These are phyloP conservation scores for Discostella pseudostelligera DNA, from an alignment of 108 stramenopile species.

Conservation along the genomic window DNA sequence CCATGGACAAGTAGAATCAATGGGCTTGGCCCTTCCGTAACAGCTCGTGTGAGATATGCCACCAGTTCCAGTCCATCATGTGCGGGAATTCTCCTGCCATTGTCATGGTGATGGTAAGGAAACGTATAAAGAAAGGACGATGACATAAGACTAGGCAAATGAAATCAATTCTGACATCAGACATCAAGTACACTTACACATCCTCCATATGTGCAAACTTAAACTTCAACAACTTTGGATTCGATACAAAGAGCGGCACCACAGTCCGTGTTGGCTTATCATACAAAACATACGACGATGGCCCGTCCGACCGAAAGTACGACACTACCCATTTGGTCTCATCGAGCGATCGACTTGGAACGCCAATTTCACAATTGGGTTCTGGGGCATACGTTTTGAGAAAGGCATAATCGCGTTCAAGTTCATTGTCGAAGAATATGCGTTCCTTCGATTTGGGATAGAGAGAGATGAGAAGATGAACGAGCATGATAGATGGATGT, in stretches of 20 bases:
- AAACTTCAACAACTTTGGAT: conserved; percentile 45
- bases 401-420: conserved; percentile 53
- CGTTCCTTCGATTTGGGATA: conserved; percentile 45
- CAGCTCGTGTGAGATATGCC: conserved; percentile 51
- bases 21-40: conserved; percentile 41
- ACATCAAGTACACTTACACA: conserved; percentile 12
- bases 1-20: conserved; percentile 62
- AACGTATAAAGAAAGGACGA: no score
- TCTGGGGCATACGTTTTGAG: conserved; percentile 48
- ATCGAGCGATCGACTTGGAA: conserved; percentile 46
- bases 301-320: conserved; percentile 47
- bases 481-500: not conserved
- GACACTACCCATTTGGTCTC: conserved; percentile 60
- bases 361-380: conserved; percentile 41
- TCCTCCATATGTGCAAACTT: conserved; percentile 64
- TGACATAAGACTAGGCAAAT: no score
- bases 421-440: conserved; percentile 55
- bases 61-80: conserved; percentile 59
- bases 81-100: conserved; percentile 36
- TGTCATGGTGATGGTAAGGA: no score
- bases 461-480: not conserved
- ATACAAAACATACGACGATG: conserved; percentile 54
- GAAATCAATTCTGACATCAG: no score
- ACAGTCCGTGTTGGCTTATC: conserved; percentile 44
- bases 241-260: conserved; percentile 53